phyloP scores from a whole-genome alignment of 108 stramenopile genomes.

The Aurantiochytrium sp. region DNA sequence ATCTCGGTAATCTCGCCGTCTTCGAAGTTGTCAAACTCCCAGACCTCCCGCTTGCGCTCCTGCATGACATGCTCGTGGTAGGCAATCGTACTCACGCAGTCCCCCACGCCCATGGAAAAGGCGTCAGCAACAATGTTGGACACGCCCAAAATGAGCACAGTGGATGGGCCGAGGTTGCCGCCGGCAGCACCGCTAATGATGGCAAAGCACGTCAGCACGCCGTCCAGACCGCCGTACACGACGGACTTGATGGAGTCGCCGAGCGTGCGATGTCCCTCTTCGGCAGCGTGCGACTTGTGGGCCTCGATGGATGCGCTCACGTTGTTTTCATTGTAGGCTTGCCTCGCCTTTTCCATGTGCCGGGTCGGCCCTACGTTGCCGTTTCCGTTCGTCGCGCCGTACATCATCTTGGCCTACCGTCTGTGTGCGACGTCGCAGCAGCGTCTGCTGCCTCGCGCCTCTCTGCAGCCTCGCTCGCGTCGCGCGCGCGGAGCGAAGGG shows the following conservation, averaged over 20 bases:
- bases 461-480: too few relatives aligned
- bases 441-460: too few relatives aligned
- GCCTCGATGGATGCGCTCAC: background rate
- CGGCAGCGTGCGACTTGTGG: background rate
- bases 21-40: conserved; percentile 35
- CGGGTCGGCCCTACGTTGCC: background rate
- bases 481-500: too few relatives aligned
- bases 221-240: conserved; percentile 62
- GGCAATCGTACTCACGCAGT: conserved; percentile 49
- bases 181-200: conserved; percentile 55
- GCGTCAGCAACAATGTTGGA: conserved; percentile 55
- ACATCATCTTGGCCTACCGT: background rate
- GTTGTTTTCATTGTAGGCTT: background rate
- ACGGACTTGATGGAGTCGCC: conserved; percentile 27
- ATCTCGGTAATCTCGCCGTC: conserved; percentile 33
- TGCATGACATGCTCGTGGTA: conserved; percentile 37
- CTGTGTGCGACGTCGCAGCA: too few relatives aligned
- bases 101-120: conserved; percentile 56
- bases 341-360: background rate
- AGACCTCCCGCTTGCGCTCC: conserved; percentile 34
- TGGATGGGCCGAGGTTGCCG: conserved; percentile 31
- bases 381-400: background rate
- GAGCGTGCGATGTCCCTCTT: background rate
- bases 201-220: conserved; percentile 54
- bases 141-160: conserved; percentile 47